Percentiles rank a stretch among this genome's conserved stretches.
Conservation (phyloP, 2,329 filamentous ascomycete genomes). For the Neopestalotiopsis rosae region DNA sequence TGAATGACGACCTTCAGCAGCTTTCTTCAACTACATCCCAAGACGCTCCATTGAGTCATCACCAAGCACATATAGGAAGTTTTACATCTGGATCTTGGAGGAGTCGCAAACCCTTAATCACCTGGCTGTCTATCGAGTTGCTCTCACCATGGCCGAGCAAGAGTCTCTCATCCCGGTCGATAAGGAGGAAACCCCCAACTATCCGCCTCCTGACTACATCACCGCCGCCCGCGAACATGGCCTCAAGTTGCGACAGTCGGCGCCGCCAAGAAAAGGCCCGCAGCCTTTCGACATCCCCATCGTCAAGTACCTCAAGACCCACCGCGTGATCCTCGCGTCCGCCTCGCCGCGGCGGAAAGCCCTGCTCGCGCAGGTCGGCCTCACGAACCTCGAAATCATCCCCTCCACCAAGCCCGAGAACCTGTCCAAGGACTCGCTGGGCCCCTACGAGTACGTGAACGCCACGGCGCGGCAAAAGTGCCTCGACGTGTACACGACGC, state of each 20-base stretch:
- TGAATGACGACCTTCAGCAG: conserved; percentile 1
- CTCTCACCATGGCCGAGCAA: conserved; percentile 29
- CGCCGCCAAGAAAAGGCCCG: conserved; percentile 50
- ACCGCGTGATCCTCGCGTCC: conserved; percentile 88
- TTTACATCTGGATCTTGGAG: neutral
- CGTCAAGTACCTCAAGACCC: conserved; percentile 75
- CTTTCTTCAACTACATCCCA: neutral
- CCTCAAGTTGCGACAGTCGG: conserved; percentile 25
- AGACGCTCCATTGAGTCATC: neutral
- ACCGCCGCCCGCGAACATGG: conserved; percentile 45
- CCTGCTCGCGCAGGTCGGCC: conserved; percentile 81
- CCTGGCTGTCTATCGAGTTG: too few relatives aligned
- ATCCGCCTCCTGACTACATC: conserved; percentile 53
- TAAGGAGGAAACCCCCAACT: conserved; percentile 32
- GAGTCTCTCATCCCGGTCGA: conserved; percentile 23
- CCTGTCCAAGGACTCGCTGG: conserved; percentile 74
- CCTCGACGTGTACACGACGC: conserved; percentile 68
- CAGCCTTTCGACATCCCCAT: conserved; percentile 81
- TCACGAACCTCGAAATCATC: conserved; percentile 81
- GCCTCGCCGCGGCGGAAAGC: conserved; percentile 84
- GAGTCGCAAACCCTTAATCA: neutral
- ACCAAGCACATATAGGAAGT: neutral
- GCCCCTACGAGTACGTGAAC: conserved; percentile 89
- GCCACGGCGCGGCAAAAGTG: conserved; percentile 86
- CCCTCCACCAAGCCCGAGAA: conserved; percentile 87